Evolutionary conservation across 441 rosid species (phyloP), one percentile per base, ranked within the genome.

Genomic region (Omphalea diandra): DNA sequence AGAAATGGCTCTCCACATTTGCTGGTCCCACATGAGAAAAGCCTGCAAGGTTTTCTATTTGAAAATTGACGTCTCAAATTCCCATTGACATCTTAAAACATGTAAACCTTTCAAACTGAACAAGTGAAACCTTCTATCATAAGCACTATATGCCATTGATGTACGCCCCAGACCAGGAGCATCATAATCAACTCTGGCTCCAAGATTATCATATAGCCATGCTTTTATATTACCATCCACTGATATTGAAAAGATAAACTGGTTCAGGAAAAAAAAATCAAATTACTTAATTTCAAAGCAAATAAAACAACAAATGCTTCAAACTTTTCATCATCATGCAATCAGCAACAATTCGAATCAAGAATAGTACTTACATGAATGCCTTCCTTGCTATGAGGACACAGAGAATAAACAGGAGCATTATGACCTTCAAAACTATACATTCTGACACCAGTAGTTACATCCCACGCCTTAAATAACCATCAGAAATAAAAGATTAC

Each of bases 171-270:
- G 82, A 64, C 90, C 90, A 29, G 88, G 88, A 69, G 92, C 88
- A 70, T 80, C 82, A 70, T 65, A 79, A 76, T 87, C 80, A 69
- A 85, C 77, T 75, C 83, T 79, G 7, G 84, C 64, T 63, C 87
- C 86, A 24, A 49, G 1, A 65, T 73, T 68, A 50, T 85, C 88
- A 77, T 84, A 87, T 57, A 85, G 59, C 88, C 92, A 87, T 55
- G 76, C 86, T 70, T 81, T 85, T 77, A 85, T 85, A 53, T 81
- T 81, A 43, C 87, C 89, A 70, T 83, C 85, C 67, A 81, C 74
- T 12, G 91, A 81, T 65, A 84, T 82, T 29, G 89, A 85, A 79
- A 84, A 85, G 67, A 85, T 62, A 71, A 85, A 82, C 89, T 85
- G 74, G 49, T 7, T 38, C 46, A 36, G 26, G 18, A 55, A 75